Base-by-base conservation (phyloP, 2,329 filamentous ascomycete species). In the Colletotrichum cereale region DNA sequence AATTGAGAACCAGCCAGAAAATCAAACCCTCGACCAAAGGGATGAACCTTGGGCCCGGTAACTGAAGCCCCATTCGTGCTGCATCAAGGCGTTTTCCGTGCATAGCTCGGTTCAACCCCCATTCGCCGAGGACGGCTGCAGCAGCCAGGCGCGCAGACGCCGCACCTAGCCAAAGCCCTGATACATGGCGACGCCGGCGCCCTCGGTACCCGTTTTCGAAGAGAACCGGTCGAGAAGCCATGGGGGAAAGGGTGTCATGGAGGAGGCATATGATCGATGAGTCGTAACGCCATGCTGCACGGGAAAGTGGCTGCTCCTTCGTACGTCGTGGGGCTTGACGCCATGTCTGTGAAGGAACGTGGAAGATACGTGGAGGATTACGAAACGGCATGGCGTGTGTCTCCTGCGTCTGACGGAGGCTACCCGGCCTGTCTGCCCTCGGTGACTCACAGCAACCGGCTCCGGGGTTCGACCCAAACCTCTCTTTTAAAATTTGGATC, bases 301-400 rank as follows among this genome's bases (percentile, higher is more conserved):
- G 44, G 10, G n/a, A 38, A 44, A 38, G 18, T 38, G 10, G 21
- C 36, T 24, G 31, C n/a, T 34, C 52, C 42, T n/a, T 40, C 16
- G 50, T 47, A 38, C 42, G 21, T 44, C 24, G 65, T 47, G 53
- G 38, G 60, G 60, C 40, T 62, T 56, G 40, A 50, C 34, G 34
- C 50, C 34, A 36, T 26, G 48, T 62, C 40, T 34, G 60, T 18
- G 50, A 62, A 56, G 34, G 16, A 16, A 56, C 12, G 14, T 8
- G 31, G 18, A 31, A 55, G 48, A 42, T 67, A 66, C 68, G 65
- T 71, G 65, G 65, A 47, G 29, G 68, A 62, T 71, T 67, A 68
- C 68, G 68, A 71, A 68, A 67, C 58, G 68, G 68, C 44, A 71
- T 71, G 65, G 68, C 68, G 58, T 60, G 60, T 62, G 34, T 18